Conservation (phyloP, 768 basidiomycete genomes). For the Cystofilobasidium ferigula region DNA sequence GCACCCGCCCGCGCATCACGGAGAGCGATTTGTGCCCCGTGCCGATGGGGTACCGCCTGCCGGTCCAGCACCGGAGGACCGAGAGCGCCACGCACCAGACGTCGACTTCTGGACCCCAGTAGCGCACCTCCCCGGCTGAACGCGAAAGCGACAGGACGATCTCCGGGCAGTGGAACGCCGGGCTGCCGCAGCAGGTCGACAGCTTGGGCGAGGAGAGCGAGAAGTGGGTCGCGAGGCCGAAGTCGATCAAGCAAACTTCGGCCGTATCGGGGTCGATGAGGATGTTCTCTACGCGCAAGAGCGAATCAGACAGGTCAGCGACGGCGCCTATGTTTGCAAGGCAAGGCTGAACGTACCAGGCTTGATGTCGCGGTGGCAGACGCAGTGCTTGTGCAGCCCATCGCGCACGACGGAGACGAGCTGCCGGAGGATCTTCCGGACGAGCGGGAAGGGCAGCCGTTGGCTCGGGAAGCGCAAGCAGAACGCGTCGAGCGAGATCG, state of each 20-base stretch:
- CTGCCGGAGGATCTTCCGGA: constrained; percentile 38
- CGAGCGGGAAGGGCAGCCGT: constrained; percentile 20
- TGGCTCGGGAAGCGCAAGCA: constrained; percentile 16
- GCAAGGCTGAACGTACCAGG: constrained; percentile 26
- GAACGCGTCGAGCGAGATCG: constrained; percentile 37
- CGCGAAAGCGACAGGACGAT: constrained; percentile 38
- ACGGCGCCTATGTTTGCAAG: background rate
- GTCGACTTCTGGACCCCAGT: constrained; percentile 41
- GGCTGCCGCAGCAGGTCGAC: constrained; percentile 40
- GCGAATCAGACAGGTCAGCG: background rate
- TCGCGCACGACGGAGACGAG: constrained; percentile 38
- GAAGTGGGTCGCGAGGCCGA: constrained; percentile 42
- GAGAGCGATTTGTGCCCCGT: constrained; percentile 36
- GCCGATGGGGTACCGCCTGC: constrained; percentile 41
- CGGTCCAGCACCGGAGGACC: constrained; percentile 37
- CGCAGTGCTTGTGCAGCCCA: constrained; percentile 36
- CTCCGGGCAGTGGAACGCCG: constrained; percentile 38
- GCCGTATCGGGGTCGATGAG: constrained; percentile 35
- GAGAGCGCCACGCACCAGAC: constrained; percentile 43
- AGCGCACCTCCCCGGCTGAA: constrained; percentile 36
- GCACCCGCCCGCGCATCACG: constrained; percentile 36
- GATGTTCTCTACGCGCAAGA: constrained; percentile 29
- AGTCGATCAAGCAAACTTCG: constrained; percentile 40
- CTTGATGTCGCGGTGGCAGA: constrained; percentile 39
- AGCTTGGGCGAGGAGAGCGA: constrained; percentile 38